These are phyloP conservation scores for Pleurotus citrinopileatus DNA, from an alignment of 768 basidiomycete genomes.

Conservation along the genomic window DNA sequence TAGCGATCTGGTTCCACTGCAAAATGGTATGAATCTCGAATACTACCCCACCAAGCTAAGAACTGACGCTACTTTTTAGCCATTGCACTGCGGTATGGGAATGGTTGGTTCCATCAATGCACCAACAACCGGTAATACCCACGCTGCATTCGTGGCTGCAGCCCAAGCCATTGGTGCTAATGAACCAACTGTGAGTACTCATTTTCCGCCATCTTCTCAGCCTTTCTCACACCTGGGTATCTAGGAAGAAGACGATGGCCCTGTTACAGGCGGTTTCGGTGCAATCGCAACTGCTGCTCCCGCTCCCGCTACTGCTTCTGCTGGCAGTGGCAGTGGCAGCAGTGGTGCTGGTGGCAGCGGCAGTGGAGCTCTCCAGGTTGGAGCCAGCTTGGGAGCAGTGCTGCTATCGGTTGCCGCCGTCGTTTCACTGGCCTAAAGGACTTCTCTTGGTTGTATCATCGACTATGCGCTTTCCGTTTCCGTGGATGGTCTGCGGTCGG, in stretches of 20 bases:
- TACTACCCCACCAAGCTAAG: neutral
- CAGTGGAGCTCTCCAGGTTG: slow-evolving; percentile 1
- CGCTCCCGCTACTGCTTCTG: slow-evolving; percentile 14
- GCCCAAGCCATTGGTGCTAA: slow-evolving; percentile 33
- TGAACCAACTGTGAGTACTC: slow-evolving; percentile 33
- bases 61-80: slow-evolving; percentile 10
- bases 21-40: slow-evolving; percentile 28
- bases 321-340: neutral
- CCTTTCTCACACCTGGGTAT: slow-evolving; percentile 19
- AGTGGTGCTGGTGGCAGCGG: neutral
- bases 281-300: slow-evolving; percentile 19
- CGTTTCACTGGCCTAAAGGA: neutral
- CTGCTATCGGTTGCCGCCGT: neutral
- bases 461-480: too few relatives aligned
- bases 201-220: neutral
- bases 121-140: slow-evolving; percentile 41
- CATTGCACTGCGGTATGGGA: slow-evolving; percentile 46
- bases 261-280: slow-evolving; percentile 21
- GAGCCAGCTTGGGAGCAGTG: neutral
- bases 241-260: slow-evolving; percentile 19
- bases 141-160: slow-evolving; percentile 35
- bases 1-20: slow-evolving; percentile 60
- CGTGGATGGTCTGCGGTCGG: too few relatives aligned
- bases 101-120: slow-evolving; percentile 53
- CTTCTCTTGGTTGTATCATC: too few relatives aligned